These are phyloP conservation scores for Phytophthora kernoviae DNA, from an alignment of 352 stramenopile genomes.

Conservation along the genomic window DNA sequence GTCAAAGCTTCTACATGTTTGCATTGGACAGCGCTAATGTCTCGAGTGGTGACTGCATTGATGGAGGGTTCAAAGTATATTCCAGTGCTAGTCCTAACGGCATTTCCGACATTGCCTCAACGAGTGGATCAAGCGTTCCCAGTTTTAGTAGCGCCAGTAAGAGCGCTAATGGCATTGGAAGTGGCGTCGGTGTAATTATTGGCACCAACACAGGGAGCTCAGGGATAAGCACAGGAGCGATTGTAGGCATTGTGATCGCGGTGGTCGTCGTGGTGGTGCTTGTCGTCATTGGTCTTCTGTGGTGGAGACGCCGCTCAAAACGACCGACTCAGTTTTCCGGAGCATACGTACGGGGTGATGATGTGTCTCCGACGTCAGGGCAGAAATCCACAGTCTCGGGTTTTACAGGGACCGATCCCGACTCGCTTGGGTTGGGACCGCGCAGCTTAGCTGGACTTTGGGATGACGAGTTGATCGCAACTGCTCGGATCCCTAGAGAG, in stretches of 20 bases:
- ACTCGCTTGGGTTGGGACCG: conserved; percentile 5
- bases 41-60: conserved; percentile 21
- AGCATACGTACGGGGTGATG: not conserved
- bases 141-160: not conserved
- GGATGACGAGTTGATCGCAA: conserved; percentile 34
- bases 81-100: conserved; percentile 1
- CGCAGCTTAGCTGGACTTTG: conserved; percentile 23
- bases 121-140: not conserved
- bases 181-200: not conserved
- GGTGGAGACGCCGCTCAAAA: conserved; percentile 2
- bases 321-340: not conserved
- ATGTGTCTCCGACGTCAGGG: conserved; percentile 5
- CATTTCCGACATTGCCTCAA: not conserved
- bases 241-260: conserved; percentile 16
- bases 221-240: conserved; percentile 5
- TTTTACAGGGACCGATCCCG: conserved; percentile 3
- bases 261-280: conserved; percentile 7
- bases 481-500: conserved; percentile 31
- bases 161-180: not conserved
- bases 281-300: conserved; percentile 8
- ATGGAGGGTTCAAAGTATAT: not conserved
- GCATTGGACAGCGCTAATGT: conserved; percentile 15
- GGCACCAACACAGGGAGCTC: not conserved
- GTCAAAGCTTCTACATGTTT: conserved; percentile 16
- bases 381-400: conserved; percentile 10